Evolutionary conservation across 768 basidiomycete species (phyloP).

Genomic region (Panus rudis): DNA sequence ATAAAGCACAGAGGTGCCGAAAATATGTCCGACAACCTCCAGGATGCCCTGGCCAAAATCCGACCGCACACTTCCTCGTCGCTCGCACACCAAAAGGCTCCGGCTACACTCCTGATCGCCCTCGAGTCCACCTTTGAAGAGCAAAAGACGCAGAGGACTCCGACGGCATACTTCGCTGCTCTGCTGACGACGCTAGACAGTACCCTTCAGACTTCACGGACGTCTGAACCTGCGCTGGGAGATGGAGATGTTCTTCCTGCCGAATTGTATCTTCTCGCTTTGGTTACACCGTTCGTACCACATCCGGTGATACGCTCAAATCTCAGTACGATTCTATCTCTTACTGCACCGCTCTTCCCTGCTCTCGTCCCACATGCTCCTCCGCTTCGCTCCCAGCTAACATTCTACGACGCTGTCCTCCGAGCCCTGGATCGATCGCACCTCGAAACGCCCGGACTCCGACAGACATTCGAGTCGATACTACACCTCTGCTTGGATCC

Average conservation of each 20-base stretch:
- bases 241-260: slow-evolving; percentile 80
- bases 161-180: slow-evolving; percentile 95
- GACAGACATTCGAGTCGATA: slow-evolving; percentile 80
- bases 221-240: slow-evolving; percentile 27
- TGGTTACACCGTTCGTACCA: slow-evolving; percentile 72
- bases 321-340: slow-evolving; percentile 58
- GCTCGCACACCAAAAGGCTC: slow-evolving; percentile 82
- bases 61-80: slow-evolving; percentile 77
- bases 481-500: slow-evolving; percentile 80
- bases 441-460: slow-evolving; percentile 58
- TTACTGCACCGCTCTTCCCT: slow-evolving; percentile 77
- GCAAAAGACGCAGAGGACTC: slow-evolving; percentile 55
- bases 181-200: slow-evolving; percentile 79
- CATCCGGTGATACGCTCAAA: slow-evolving; percentile 76
- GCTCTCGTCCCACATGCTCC: slow-evolving; percentile 59
- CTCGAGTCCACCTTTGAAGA: slow-evolving; percentile 77
- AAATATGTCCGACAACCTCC: slow-evolving; percentile 28
- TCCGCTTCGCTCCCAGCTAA: slow-evolving; percentile 79
- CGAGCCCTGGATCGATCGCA: slow-evolving; percentile 64
- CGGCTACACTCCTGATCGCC: slow-evolving; percentile 78
- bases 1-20: not conserved
- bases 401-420: slow-evolving; percentile 65
- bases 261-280: slow-evolving; percentile 75
- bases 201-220: slow-evolving; percentile 53
- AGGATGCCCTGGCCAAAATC: slow-evolving; percentile 73